phyloP scores from a whole-genome alignment of 352 stramenopile genomes.

The Phytophthora citrophthora region DNA sequence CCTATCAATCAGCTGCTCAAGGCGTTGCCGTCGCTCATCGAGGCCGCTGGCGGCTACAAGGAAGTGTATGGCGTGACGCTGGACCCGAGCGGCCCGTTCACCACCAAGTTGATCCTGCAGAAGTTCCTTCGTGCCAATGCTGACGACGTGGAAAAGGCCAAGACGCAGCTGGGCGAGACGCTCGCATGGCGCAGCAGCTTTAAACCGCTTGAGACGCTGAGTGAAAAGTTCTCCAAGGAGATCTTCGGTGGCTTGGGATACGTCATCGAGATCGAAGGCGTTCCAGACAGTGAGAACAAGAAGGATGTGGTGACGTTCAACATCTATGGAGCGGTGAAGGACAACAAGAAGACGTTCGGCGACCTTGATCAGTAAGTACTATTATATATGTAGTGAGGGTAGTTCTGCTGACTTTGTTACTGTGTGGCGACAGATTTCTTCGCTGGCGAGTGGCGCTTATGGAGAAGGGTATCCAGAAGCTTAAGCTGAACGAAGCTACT shows the following conservation, averaged over 20 bases:
- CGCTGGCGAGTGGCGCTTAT: conserved; percentile 38
- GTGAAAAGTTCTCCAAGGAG: conserved; percentile 30
- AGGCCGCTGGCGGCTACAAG: conserved; percentile 27
- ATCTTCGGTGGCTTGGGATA: conserved; percentile 29
- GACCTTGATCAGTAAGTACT: conserved; percentile 28
- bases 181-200: conserved; percentile 36
- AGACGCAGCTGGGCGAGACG: conserved; percentile 31
- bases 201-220: conserved; percentile 30
- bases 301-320: conserved; percentile 40
- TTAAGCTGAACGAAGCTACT: conserved; percentile 33
- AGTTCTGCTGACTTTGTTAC: conserved; percentile 5
- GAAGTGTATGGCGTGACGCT: conserved; percentile 34
- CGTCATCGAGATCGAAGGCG: conserved; percentile 33
- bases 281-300: conserved; percentile 32
- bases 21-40: conserved; percentile 21
- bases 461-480: conserved; percentile 38
- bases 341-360: conserved; percentile 38
- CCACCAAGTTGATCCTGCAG: conserved; percentile 35
- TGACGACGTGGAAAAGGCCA: conserved; percentile 36
- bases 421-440: conserved; percentile 23
- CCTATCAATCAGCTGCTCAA: conserved; percentile 33
- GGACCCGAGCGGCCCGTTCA: conserved; percentile 30
- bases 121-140: conserved; percentile 36
- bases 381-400: not conserved
- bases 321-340: conserved; percentile 37